Base-by-base conservation (phyloP, 1,284 basidiomycete genomes). In the Heterobasidion irregulare region DNA sequence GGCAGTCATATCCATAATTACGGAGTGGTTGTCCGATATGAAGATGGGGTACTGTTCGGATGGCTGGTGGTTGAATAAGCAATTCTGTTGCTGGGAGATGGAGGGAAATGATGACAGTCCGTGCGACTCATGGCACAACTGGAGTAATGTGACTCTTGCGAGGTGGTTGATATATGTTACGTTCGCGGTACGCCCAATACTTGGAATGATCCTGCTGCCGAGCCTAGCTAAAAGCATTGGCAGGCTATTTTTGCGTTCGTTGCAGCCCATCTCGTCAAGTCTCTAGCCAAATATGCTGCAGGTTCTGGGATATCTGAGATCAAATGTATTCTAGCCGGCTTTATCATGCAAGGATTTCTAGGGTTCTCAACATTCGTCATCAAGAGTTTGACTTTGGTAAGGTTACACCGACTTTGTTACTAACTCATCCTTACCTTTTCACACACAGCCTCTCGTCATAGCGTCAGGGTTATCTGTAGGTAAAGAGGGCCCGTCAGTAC, bases 241-340 rank as follows among this genome's bases (percentile, higher is more conserved):
- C 55, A 96, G 94, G 78, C 78, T 6, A 61, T 77, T 2, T 94
- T 97, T 64, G 84, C 92, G 0, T 93, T 89, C 64, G 76, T 86
- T 6, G 89, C 94, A 4, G 89, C 94, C 0, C 92, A 92, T 66
- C 79, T 99, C 2, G 97, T 99, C 54, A 82, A 83, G 52, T 83
- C 83, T 4, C 85, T 97, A 64, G 94, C 96, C 2, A 94, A 89
- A 53, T 97, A 97, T 68, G 94, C 97, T 8, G 97, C 97, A 8
- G 96, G 97, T 5, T 98, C 94, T 58, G 97, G 97, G 54, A 99
- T 99, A 57, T 94, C 94, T 26, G 97, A 99, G 72, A 98, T 99
- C 73, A 99, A 99, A 67, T 98, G 95, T 69, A 98, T 99, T 63
- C 75, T 99, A 18, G 92, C 92, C 6, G 97, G 97, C 1, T 99